These are phyloP conservation scores for Ceratocystis smalleyi DNA, from an alignment of 2,329 filamentous ascomycete genomes.

Conservation along the genomic window DNA sequence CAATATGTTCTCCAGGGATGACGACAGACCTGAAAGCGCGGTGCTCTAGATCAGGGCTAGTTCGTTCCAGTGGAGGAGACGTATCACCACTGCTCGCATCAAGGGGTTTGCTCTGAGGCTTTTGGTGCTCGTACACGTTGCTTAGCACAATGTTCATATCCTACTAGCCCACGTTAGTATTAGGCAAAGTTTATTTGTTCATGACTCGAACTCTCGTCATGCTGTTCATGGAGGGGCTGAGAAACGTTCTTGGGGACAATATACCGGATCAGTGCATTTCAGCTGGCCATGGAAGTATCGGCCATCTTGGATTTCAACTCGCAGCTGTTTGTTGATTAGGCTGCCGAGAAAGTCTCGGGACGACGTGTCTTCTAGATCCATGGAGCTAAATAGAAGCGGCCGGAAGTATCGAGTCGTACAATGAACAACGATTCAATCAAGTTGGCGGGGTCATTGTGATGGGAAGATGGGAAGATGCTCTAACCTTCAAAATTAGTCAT, in stretches of 20 bases:
- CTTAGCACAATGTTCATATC: constrained; percentile 78
- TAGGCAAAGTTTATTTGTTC: not conserved
- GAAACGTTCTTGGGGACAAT: constrained; percentile 19
- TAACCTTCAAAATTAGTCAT: not conserved
- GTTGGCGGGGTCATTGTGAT: no score
- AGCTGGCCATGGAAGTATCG: constrained; percentile 82
- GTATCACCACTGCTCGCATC: not conserved
- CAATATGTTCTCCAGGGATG: constrained; percentile 71
- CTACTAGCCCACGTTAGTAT: constrained; percentile 30
- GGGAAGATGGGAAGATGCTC: not conserved
- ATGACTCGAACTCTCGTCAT: not conserved
- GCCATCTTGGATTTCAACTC: constrained; percentile 64
- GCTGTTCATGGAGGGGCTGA: constrained; percentile 18
- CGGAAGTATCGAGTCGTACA: not conserved
- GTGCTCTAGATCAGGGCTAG: constrained; percentile 17
- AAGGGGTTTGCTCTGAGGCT: constrained; percentile 19
- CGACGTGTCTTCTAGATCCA: not conserved
- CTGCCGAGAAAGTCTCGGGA: constrained; percentile 11
- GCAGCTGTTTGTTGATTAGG: constrained; percentile 63
- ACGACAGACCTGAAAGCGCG: constrained; percentile 79
- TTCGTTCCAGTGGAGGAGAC: not conserved
- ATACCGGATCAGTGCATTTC: constrained; percentile 85
- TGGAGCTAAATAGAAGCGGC: not conserved
- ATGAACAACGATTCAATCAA: no score
- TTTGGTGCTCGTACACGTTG: constrained; percentile 67